Percentiles rank a stretch among this genome's conserved stretches.
Conservation (phyloP, 2,329 filamentous ascomycete species). For the Alternaria tenuissima region DNA sequence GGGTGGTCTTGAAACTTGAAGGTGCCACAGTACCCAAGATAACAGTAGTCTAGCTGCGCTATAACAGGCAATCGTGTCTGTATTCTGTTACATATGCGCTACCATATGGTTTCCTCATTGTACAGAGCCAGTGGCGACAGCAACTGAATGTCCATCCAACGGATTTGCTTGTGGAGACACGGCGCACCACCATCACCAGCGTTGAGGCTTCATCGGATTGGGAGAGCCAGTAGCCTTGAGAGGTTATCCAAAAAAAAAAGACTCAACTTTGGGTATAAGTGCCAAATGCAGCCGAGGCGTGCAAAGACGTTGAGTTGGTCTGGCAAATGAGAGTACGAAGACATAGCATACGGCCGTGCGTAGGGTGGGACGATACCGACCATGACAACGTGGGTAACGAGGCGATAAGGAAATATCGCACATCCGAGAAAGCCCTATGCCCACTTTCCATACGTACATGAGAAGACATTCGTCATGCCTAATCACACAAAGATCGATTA, state of each 20-base stretch:
- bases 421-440: not conserved
- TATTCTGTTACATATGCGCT: not conserved
- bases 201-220: not conserved
- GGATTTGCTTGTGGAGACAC: not conserved
- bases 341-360: not conserved
- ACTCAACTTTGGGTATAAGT: not conserved
- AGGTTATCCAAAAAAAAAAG: not conserved
- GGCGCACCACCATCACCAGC: not conserved
- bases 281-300: not conserved
- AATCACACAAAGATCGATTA: not conserved
- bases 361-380: not conserved
- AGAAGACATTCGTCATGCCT: not conserved
- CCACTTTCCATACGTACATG: not conserved
- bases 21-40: not conserved
- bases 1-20: not conserved
- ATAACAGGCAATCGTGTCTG: not conserved
- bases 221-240: not conserved
- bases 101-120: not conserved
- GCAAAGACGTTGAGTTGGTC: not conserved
- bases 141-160: not conserved
- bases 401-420: not conserved
- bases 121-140: not conserved
- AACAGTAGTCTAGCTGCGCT: not conserved
- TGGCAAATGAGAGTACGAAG: not conserved
- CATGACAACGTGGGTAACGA: not conserved